phyloP scores from a whole-genome alignment of 495 filamentous ascomycete genomes.

The Trichoderma reesei region DNA sequence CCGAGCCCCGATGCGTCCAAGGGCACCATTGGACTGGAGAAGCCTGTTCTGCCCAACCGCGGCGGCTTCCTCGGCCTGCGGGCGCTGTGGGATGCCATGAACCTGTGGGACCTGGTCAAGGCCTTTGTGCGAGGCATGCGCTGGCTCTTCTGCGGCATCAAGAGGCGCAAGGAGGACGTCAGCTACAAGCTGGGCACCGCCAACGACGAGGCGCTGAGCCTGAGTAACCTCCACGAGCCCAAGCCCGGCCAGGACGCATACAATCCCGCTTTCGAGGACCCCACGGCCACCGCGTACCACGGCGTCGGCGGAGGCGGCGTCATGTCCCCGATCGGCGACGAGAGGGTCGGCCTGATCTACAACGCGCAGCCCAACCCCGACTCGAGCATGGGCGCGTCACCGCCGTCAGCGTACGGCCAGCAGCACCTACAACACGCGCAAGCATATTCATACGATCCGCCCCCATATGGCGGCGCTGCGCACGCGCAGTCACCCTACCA shows the following conservation, averaged over 20 bases:
- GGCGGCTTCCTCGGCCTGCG: constrained; percentile 54
- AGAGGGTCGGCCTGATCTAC: constrained; percentile 36
- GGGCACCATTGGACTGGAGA: constrained; percentile 18
- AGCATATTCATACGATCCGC: background rate
- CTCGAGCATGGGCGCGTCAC: constrained; percentile 13
- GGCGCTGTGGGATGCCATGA: constrained; percentile 65
- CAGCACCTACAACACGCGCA: background rate
- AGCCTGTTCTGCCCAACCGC: constrained; percentile 38
- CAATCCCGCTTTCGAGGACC: constrained; percentile 19
- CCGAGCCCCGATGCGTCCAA: constrained; percentile 22
- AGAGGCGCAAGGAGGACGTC: constrained; percentile 34
- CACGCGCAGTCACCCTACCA: constrained; percentile 17
- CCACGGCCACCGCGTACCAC: constrained; percentile 15
- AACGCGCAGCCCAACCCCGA: constrained; percentile 37
- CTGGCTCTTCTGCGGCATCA: constrained; percentile 71
- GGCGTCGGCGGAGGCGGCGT: background rate
- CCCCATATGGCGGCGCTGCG: constrained; percentile 5
- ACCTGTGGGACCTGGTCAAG: constrained; percentile 76
- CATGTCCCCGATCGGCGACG: constrained; percentile 22
- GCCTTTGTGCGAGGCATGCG: constrained; percentile 64
- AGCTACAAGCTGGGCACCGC: constrained; percentile 27
- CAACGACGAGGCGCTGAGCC: constrained; percentile 13
- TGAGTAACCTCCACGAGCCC: constrained; percentile 25
- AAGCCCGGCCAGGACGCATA: constrained; percentile 16
- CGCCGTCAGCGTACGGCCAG: constrained; percentile 12